Evolutionary conservation across 1,284 basidiomycete genomes (phyloP).

Genomic region (Gomphus sp.): DNA sequence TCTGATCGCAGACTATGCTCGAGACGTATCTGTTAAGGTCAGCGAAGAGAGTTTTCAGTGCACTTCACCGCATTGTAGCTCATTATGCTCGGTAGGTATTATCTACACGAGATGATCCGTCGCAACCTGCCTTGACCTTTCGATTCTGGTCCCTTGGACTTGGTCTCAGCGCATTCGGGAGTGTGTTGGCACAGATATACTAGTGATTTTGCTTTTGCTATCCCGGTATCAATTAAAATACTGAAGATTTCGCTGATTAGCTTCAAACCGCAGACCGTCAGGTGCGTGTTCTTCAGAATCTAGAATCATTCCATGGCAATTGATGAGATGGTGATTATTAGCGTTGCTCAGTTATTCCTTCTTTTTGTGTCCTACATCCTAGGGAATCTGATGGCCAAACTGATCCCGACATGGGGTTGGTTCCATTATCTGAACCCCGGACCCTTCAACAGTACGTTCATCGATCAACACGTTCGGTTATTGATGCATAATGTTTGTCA

Average conservation of each 20-base stretch:
- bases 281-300: not conserved
- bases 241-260: constrained; percentile 15
- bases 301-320: not conserved
- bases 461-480: not conserved
- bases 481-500: not conserved
- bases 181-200: constrained; percentile 29
- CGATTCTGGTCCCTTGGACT: constrained; percentile 26
- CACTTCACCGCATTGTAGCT: not conserved
- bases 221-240: not conserved
- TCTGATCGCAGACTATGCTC: constrained; percentile 23
- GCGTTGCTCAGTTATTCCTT: constrained; percentile 23
- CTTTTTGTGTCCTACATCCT: constrained; percentile 29
- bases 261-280: constrained; percentile 28
- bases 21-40: constrained; percentile 29
- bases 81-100: constrained; percentile 20
- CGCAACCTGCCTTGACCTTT: constrained; percentile 29
- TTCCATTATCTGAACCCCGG: constrained; percentile 34
- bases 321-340: not conserved
- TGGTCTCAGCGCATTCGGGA: constrained; percentile 20
- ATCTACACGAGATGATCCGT: constrained; percentile 28
- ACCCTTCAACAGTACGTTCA: constrained; percentile 27
- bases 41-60: not conserved
- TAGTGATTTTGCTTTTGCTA: constrained; percentile 7
- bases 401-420: constrained; percentile 24
- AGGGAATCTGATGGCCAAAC: constrained; percentile 24